A percentile compares a stretch with the other conserved stretches of the same genome.
Conservation (phyloP, 495 filamentous ascomycete genomes). For the Neurospora africana region DNA sequence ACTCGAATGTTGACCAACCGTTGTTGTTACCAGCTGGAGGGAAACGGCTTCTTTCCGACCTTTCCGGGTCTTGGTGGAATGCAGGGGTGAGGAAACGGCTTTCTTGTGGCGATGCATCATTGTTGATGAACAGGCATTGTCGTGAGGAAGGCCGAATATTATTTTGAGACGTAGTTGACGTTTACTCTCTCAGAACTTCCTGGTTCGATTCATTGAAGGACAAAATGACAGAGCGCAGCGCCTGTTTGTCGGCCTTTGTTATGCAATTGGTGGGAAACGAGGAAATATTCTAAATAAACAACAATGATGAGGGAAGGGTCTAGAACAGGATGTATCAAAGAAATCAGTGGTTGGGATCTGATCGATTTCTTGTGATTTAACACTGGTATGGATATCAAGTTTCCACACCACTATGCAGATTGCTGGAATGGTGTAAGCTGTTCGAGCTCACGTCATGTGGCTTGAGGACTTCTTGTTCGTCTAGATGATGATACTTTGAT, state of each 20-base stretch:
- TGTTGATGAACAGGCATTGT: neutral
- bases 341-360: neutral
- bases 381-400: neutral
- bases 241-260: neutral
- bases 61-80: neutral
- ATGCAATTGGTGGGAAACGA: neutral
- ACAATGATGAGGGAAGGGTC: neutral
- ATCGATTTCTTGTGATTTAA: neutral
- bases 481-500: neutral
- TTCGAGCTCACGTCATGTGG: neutral
- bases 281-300: neutral
- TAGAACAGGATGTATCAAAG: neutral
- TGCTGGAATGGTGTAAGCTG: neutral
- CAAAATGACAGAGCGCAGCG: neutral
- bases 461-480: neutral
- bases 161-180: neutral
- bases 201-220: neutral
- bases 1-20: neutral
- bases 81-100: neutral
- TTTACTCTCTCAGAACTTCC: neutral
- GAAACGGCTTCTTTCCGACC: neutral
- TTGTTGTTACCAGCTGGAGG: neutral
- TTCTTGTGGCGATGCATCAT: neutral
- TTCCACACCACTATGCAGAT: neutral
- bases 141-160: neutral